These are phyloP conservation scores for Pouteria glomerata DNA, from an alignment of 148 eudicot species.

Conservation along the genomic window DNA sequence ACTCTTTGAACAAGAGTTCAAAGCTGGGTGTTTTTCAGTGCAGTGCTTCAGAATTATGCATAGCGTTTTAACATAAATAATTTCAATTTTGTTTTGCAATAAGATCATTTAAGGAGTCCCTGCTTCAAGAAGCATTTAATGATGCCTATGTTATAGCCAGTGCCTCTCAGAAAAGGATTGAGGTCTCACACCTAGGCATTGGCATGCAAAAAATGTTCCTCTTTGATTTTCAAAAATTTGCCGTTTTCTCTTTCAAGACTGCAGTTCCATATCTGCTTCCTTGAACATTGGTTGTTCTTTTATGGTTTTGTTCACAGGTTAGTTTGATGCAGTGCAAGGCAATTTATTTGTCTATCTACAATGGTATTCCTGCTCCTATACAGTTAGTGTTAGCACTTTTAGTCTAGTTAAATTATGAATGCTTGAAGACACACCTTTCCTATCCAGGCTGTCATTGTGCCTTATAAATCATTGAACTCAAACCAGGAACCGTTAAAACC, in stretches of 20 bases:
- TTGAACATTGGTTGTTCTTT: no score
- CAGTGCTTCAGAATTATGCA: not conserved
- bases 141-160: not conserved
- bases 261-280: not conserved
- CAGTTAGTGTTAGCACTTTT: not conserved
- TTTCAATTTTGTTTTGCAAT: not conserved
- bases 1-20: not conserved
- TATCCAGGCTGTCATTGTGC: no score
- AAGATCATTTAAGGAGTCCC: not conserved
- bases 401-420: not conserved
- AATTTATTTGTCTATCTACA: not conserved
- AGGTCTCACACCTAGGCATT: not conserved
- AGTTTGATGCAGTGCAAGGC: not conserved
- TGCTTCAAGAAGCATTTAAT: not conserved
- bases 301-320: not conserved
- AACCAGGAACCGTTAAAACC: no score
- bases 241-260: not conserved
- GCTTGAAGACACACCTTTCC: no score
- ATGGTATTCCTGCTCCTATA: not conserved
- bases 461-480: no score
- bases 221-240: not conserved
- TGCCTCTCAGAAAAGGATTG: not conserved
- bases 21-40: not conserved
- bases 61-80: not conserved
- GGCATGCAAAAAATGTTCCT: not conserved